Evolutionary conservation across 495 filamentous ascomycete genomes (phyloP).

Genomic region (Penicillium pancosmium): DNA sequence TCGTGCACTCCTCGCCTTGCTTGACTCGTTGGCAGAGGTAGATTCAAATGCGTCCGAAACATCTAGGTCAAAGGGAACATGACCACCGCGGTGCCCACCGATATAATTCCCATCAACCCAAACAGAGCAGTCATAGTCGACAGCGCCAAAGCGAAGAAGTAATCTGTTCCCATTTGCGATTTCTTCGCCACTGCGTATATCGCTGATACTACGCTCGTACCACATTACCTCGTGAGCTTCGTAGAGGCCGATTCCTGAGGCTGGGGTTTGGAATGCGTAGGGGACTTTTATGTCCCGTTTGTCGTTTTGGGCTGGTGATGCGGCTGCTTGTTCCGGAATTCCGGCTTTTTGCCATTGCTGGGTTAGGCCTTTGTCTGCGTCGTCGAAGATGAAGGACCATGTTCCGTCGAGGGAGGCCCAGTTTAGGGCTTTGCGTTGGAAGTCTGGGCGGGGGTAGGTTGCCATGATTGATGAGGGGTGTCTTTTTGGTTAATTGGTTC

Average conservation of each 20-base stretch:
- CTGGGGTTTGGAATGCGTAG: slow-evolving; percentile 59
- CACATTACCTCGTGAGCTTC: slow-evolving; percentile 62
- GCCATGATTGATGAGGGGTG: slow-evolving; percentile 31
- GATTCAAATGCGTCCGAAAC: slow-evolving; percentile 27
- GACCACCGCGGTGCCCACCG: slow-evolving; percentile 37
- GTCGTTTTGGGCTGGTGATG: not conserved
- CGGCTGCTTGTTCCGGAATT: slow-evolving; percentile 15
- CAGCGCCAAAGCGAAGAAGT: slow-evolving; percentile 39
- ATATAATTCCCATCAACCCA: slow-evolving; percentile 33
- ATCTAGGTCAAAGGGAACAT: slow-evolving; percentile 43
- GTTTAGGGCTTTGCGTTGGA: slow-evolving; percentile 49
- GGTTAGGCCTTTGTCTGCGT: slow-evolving; percentile 50
- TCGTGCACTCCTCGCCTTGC: slow-evolving; percentile 7
- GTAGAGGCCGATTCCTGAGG: slow-evolving; percentile 55
- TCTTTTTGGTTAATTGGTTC: slow-evolving; percentile 37
- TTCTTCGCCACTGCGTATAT: slow-evolving; percentile 43
- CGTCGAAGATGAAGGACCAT: slow-evolving; percentile 62
- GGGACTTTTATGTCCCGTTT: slow-evolving; percentile 53
- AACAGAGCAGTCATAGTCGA: slow-evolving; percentile 41
- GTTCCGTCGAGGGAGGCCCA: slow-evolving; percentile 58
- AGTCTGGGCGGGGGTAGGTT: slow-evolving; percentile 54
- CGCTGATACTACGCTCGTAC: slow-evolving; percentile 56
- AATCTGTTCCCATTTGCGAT: slow-evolving; percentile 19
- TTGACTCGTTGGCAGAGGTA: not conserved
- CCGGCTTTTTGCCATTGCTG: slow-evolving; percentile 32